Conservation (phyloP, 2,329 filamentous ascomycete species). For the Colletotrichum horii region DNA sequence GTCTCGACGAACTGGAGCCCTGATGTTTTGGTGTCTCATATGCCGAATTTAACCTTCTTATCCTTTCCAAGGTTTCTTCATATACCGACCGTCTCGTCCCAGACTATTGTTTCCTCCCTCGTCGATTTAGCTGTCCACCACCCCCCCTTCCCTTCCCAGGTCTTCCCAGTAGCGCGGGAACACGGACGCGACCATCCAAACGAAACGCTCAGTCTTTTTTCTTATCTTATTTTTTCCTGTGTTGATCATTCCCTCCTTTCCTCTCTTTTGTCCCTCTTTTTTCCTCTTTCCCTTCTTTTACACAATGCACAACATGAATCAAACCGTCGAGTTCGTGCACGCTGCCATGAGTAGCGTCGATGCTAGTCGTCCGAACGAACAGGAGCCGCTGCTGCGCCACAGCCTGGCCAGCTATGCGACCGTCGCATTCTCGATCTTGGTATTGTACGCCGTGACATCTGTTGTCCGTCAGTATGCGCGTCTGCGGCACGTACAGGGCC, state of each 20-base stretch:
- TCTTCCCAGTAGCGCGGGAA: background rate
- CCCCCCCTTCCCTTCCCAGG: background rate
- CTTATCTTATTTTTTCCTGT: background rate
- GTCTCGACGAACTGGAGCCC: background rate
- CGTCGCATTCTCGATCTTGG: conserved; percentile 4
- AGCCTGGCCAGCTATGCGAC: background rate
- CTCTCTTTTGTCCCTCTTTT: background rate
- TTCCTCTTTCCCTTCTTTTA: background rate
- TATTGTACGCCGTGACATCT: conserved; percentile 12
- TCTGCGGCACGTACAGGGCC: conserved; percentile 45
- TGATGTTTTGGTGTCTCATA: background rate
- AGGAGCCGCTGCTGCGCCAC: background rate
- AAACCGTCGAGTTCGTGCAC: background rate
- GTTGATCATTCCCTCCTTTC: background rate
- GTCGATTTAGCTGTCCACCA: background rate
- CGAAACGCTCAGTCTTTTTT: background rate
- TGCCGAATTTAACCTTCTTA: background rate
- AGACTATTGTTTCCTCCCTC: background rate
- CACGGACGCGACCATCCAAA: background rate
- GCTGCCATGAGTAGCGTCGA: background rate
- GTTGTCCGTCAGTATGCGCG: conserved; percentile 35
- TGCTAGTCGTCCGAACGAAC: background rate
- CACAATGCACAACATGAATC: background rate
- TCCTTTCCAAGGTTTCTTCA: background rate
- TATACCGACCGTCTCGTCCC: background rate